Evolutionary conservation across 768 basidiomycete species (phyloP), one percentile per base, ranked within the genome.

Genomic region (Suillus ampliporus): DNA sequence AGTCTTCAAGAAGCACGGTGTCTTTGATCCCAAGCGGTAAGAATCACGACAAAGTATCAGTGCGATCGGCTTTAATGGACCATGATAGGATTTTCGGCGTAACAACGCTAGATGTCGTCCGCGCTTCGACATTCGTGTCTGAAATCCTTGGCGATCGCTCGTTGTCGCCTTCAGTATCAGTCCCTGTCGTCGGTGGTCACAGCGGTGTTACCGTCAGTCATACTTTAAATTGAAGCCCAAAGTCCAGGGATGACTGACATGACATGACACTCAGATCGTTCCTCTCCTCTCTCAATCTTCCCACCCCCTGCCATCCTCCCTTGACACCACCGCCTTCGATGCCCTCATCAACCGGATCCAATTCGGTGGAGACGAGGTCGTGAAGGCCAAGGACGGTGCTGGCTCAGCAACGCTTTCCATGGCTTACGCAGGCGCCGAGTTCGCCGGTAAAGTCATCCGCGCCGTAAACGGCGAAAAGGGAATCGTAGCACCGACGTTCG

Each of bases 401-500:
- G 97, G 97, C 50, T 95, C 94, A 37, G 96, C 96, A 10, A 97
- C 95, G n/a, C 86, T 97, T 61, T 95, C 93, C 38, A 98, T 98
- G 95, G 95, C 95, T 1, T 94, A 90, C 69, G 93, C 97, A 57
- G 97, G 95, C 62, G 92, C 92, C 56, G 89, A 94, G 77, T 99
- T 99, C 71, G 86, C 94, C 34, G 76, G 76, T 67, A 92, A 94
- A 72, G 80, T 98, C 71, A 82, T 99, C 71, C 85, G 88, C 47
- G 97, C 96, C 23, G 58, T 93, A 67, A 89, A 89, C 64, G 95
- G 95, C 68, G 94, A 95, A 82, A 91, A 90, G 79, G 92, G 90
- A 61, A 88, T 97, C 69, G 77, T 94, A 59, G 85, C 88, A 1
- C 95, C 95, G 4, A 91, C 88, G 65, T 98, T 89, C 70, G 91